These are phyloP conservation scores for Larix sibirica DNA, from an alignment of 83 land plant genomes.

Conservation along the genomic window DNA sequence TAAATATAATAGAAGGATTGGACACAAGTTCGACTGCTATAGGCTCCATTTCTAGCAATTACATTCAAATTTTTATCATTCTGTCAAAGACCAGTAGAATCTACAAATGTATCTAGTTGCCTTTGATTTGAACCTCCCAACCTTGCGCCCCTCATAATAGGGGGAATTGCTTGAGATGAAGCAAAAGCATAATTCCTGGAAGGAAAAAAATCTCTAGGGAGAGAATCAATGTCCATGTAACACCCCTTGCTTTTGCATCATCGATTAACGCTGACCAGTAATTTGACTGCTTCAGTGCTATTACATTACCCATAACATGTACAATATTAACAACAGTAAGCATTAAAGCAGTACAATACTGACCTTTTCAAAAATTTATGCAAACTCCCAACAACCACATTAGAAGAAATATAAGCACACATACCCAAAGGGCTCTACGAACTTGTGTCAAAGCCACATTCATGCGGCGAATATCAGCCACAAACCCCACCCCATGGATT, in stretches of 20 bases:
- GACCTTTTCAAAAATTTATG: too few species aligned
- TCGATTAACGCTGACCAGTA: slow-evolving; percentile 94
- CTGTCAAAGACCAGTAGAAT: slow-evolving; percentile 30
- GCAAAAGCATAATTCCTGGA: slow-evolving; percentile 22
- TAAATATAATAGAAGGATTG: too few species aligned
- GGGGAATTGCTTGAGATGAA: slow-evolving; percentile 19
- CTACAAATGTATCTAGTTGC: slow-evolving; percentile 32
- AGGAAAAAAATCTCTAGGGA: slow-evolving; percentile 48
- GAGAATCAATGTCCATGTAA: slow-evolving; percentile 68
- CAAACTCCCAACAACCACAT: too few species aligned
- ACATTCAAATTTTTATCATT: slow-evolving; percentile 41
- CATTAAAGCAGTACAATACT: too few species aligned
- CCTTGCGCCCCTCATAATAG: slow-evolving; percentile 37
- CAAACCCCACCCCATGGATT: slow-evolving; percentile 50
- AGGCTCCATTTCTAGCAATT: slow-evolving; percentile 43
- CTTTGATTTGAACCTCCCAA: slow-evolving; percentile 34
- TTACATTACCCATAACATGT: too few species aligned
- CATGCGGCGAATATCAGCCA: slow-evolving; percentile 54
- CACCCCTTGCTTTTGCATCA: slow-evolving; percentile 84
- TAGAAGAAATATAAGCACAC: too few species aligned
- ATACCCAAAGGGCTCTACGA: slow-evolving; percentile 46
- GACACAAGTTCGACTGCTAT: slow-evolving; percentile 15
- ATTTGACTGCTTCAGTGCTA: slow-evolving; percentile 63
- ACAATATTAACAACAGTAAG: too few species aligned
- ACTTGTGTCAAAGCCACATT: slow-evolving; percentile 55